Percentiles rank a stretch among this genome's conserved stretches.
These are phyloP conservation scores for Pulveroboletus sp. DNA, from an alignment of 768 basidiomycete genomes.

Conservation along the genomic window DNA sequence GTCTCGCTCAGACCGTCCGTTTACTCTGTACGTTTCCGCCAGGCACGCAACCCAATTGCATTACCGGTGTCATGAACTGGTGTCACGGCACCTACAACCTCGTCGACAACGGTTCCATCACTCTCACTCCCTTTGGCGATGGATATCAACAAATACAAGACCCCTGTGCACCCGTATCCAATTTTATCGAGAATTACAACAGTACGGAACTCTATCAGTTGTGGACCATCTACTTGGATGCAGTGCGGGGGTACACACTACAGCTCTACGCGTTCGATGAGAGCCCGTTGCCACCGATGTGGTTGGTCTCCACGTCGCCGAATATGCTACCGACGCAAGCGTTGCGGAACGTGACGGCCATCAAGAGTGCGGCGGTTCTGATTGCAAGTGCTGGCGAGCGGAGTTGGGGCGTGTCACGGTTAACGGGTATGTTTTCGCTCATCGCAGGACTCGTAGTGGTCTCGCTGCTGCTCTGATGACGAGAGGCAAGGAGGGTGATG, in stretches of 20 bases:
- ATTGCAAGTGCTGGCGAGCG: conserved; percentile 24
- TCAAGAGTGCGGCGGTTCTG: conserved; percentile 11
- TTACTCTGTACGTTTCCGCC: conserved; percentile 6
- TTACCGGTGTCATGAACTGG: conserved; percentile 85
- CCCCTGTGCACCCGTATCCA: conserved; percentile 83
- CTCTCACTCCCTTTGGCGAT: conserved; percentile 70
- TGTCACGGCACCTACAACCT: conserved; percentile 76
- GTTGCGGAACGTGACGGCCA: conserved; percentile 50
- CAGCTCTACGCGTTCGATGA: conserved; percentile 80
- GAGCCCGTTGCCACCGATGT: conserved; percentile 65
- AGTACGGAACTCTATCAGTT: conserved; percentile 55
- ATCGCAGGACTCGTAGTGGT: conserved; percentile 19
- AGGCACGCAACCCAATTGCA: conserved; percentile 85
- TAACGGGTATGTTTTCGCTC: conserved; percentile 11
- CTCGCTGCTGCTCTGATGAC: conserved; percentile 22
- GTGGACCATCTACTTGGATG: conserved; percentile 76
- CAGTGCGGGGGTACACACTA: conserved; percentile 56
- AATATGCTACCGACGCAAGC: conserved; percentile 79
- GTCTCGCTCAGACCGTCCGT: background rate
- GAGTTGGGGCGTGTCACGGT: conserved; percentile 12
- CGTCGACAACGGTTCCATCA: conserved; percentile 74
- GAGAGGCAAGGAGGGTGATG: too few species aligned
- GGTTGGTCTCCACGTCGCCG: conserved; percentile 62
- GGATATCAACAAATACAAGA: conserved; percentile 95
- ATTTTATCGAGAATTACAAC: conserved; percentile 84